Evolutionary conservation across 768 basidiomycete species (phyloP).

Genomic region (Amanita rubescens): DNA sequence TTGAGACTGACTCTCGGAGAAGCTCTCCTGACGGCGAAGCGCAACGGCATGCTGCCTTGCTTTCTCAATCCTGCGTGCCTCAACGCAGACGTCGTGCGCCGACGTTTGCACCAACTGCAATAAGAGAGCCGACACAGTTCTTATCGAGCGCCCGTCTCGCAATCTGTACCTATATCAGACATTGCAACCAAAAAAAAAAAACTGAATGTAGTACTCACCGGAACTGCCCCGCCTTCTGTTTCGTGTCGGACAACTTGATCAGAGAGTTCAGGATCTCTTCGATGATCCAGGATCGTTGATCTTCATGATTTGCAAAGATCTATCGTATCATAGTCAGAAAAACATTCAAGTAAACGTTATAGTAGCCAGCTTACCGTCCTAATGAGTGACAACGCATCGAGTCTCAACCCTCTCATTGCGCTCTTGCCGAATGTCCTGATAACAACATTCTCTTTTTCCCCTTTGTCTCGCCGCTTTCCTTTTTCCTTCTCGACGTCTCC

Average conservation of each 20-base stretch:
- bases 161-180: constrained; percentile 41
- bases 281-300: constrained; percentile 94
- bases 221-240: constrained; percentile 86
- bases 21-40: constrained; percentile 56
- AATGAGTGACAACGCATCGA: constrained; percentile 79
- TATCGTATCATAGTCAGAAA: constrained; percentile 20
- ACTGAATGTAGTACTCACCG: constrained; percentile 38
- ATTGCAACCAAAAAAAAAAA: not conserved
- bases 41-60: constrained; percentile 54
- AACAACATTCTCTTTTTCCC: constrained; percentile 53
- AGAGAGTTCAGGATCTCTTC: constrained; percentile 91
- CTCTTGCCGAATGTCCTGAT: constrained; percentile 65
- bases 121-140: constrained; percentile 88
- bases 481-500: constrained; percentile 36
- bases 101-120: constrained; percentile 97
- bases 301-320: constrained; percentile 89
- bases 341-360: not conserved
- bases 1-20: constrained; percentile 35
- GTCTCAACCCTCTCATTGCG: constrained; percentile 72
- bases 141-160: constrained; percentile 84
- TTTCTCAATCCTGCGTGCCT: constrained; percentile 55
- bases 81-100: constrained; percentile 76
- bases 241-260: constrained; percentile 84
- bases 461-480: constrained; percentile 26
- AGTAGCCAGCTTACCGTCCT: constrained; percentile 55